These are phyloP conservation scores for Abelmoschus esculentus DNA, from an alignment of 345 rosid species.

Conservation along the genomic window DNA sequence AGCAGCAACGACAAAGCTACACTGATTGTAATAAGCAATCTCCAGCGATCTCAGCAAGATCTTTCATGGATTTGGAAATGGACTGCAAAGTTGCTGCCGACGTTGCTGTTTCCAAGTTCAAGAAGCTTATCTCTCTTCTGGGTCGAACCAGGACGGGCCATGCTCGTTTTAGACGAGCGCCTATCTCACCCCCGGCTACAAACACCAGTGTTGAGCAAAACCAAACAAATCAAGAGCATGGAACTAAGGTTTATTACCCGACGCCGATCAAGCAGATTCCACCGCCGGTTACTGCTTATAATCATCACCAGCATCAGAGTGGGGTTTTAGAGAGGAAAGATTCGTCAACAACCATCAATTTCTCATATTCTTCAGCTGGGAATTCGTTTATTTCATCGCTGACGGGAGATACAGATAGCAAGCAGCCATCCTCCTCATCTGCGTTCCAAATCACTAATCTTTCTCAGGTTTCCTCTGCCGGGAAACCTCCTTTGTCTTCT, in stretches of 20 bases:
- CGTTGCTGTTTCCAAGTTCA: slow-evolving; percentile 75
- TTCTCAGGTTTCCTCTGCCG: neutral
- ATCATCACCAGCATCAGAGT: slow-evolving; percentile 12
- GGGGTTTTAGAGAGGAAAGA: slow-evolving; percentile 40
- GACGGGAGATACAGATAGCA: neutral
- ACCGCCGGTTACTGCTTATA: slow-evolving; percentile 11
- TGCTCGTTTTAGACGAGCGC: slow-evolving; percentile 81
- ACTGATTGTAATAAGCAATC: slow-evolving; percentile 11
- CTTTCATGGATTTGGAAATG: slow-evolving; percentile 36
- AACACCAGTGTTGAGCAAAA: slow-evolving; percentile 3
- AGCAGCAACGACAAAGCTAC: slow-evolving; percentile 9
- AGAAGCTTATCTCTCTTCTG: slow-evolving; percentile 70
- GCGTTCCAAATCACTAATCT: neutral
- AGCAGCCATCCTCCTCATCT: neutral
- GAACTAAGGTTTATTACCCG: slow-evolving; percentile 41
- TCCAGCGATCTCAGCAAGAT: slow-evolving; percentile 16
- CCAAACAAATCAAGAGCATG: slow-evolving; percentile 18
- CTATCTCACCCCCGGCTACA: slow-evolving; percentile 16
- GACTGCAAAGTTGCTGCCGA: slow-evolving; percentile 58
- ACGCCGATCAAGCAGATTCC: slow-evolving; percentile 75
- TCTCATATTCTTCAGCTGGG: slow-evolving; percentile 35
- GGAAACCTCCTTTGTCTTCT: neutral
- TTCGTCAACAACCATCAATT: slow-evolving; percentile 51
- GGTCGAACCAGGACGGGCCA: slow-evolving; percentile 82
- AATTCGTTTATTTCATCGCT: neutral